Conservation (phyloP, 352 stramenopile species). For the Phytophthora ohioensis region DNA sequence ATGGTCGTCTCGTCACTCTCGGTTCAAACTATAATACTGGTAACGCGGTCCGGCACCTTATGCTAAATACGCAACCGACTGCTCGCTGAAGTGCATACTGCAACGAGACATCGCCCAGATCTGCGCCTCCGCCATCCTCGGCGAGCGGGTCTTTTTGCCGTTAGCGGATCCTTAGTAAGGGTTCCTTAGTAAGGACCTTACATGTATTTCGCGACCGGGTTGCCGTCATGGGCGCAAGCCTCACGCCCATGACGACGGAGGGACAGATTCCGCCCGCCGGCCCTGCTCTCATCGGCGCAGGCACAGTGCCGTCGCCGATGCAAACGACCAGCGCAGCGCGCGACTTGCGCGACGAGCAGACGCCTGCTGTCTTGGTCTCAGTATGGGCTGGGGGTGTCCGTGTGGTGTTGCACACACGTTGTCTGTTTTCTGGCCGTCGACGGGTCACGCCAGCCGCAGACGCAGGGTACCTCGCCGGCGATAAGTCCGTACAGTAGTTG, state of each 20-base stretch:
- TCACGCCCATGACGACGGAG: not conserved
- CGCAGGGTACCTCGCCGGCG: conserved; percentile 15
- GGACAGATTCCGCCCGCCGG: not conserved
- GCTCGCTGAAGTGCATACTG: conserved; percentile 6
- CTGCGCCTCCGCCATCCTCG: not conserved
- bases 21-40: conserved; percentile 7
- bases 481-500: conserved; percentile 13
- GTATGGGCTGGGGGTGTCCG: conserved; percentile 21
- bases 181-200: not conserved
- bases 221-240: no score
- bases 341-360: conserved; percentile 29
- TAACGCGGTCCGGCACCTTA: conserved; percentile 17
- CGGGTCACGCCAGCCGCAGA: not conserved
- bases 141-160: not conserved
- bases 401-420: conserved; percentile 19
- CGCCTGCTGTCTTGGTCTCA: conserved; percentile 15
- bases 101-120: conserved; percentile 2
- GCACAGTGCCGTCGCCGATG: conserved; percentile 8
- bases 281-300: not conserved
- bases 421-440: conserved; percentile 21
- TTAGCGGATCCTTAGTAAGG: conserved; percentile 1
- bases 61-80: not conserved
- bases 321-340: conserved; percentile 19
- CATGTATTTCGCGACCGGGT: conserved; percentile 11
- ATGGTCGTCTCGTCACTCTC: conserved; percentile 4